Evolutionary conservation across 257 asterid genomes (phyloP).

Genomic region (Verbena officinalis): DNA sequence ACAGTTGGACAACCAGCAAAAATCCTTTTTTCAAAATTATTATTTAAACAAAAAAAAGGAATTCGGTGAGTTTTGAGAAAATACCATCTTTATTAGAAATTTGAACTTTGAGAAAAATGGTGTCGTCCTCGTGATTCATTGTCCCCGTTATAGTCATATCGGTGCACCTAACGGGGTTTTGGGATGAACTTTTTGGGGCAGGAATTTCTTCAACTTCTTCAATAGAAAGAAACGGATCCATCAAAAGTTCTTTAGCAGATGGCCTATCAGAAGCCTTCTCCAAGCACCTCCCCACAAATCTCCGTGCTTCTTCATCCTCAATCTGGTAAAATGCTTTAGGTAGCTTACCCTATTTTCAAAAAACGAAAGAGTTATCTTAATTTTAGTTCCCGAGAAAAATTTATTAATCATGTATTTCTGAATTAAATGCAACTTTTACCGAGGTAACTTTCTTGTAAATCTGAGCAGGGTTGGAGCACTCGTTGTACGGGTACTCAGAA

Average conservation of each 20-base stretch:
- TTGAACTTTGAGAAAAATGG: conserved; percentile 75
- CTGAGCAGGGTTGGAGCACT: conserved; percentile 89
- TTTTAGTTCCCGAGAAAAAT: too few species aligned
- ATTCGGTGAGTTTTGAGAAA: background rate
- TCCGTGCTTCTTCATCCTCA: conserved; percentile 61
- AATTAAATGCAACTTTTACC: conserved; percentile 31
- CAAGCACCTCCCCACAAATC: conserved; percentile 75
- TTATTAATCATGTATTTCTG: too few species aligned
- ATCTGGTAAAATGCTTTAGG: conserved; percentile 58
- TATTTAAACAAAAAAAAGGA: background rate
- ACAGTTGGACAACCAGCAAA: too few species aligned
- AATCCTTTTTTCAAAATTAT: too few species aligned
- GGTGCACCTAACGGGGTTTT: conserved; percentile 35
- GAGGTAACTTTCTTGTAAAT: conserved; percentile 91
- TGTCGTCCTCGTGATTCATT: conserved; percentile 60
- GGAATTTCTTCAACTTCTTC: conserved; percentile 42
- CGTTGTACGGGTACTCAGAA: conserved; percentile 73
- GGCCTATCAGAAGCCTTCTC: conserved; percentile 60
- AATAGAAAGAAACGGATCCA: conserved; percentile 63
- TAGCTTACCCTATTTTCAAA: conserved; percentile 59
- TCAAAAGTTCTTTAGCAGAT: conserved; percentile 61
- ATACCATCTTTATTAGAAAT: conserved; percentile 66
- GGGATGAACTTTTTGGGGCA: conserved; percentile 25
- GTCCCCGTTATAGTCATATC: conserved; percentile 71
- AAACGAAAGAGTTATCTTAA: background rate